Evolutionary conservation across 1,284 basidiomycete genomes (phyloP).

Genomic region (Malassezia cuniculi): DNA sequence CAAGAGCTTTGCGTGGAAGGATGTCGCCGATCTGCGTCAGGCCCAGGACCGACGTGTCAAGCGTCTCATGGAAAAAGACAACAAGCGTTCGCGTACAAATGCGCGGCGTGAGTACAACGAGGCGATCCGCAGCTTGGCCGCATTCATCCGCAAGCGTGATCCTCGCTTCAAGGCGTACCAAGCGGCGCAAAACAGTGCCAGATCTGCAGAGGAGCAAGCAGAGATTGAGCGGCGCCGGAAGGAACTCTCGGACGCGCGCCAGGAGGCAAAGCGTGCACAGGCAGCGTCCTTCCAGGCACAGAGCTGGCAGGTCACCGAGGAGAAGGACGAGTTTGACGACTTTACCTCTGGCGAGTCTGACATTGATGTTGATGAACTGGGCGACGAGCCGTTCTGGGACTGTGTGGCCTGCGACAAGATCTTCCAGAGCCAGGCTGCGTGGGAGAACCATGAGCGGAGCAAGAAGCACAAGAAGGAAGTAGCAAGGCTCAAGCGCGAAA

Average conservation of each 20-base stretch:
- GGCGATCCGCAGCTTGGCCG: constrained; percentile 59
- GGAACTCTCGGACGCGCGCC: constrained; percentile 46
- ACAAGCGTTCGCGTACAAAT: constrained; percentile 77
- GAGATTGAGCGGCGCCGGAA: constrained; percentile 25
- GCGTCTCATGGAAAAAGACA: constrained; percentile 82
- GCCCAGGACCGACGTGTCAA: constrained; percentile 76
- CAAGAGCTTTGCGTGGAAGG: constrained; percentile 82
- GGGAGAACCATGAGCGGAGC: constrained; percentile 90
- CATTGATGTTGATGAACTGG: constrained; percentile 14
- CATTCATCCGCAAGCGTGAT: constrained; percentile 82
- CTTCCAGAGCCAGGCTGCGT: constrained; percentile 83
- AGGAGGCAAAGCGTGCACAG: constrained; percentile 47
- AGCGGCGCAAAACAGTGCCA: constrained; percentile 56
- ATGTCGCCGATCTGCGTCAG: constrained; percentile 67
- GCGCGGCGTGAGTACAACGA: constrained; percentile 87
- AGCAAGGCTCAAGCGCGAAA: constrained; percentile 54
- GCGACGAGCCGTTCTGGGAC: constrained; percentile 54
- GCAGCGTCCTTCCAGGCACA: constrained; percentile 50
- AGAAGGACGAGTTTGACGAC: constrained; percentile 14
- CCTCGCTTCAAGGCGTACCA: constrained; percentile 63
- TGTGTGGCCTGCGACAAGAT: constrained; percentile 89
- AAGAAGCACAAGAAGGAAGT: constrained; percentile 70
- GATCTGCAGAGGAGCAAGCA: constrained; percentile 48
- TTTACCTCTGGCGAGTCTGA: constrained; percentile 23
- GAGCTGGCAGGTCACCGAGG: constrained; percentile 31